Evolutionary conservation across 257 asterid genomes (phyloP), one percentile per base, ranked within the genome.

Genomic region (Solanum tarijense): DNA sequence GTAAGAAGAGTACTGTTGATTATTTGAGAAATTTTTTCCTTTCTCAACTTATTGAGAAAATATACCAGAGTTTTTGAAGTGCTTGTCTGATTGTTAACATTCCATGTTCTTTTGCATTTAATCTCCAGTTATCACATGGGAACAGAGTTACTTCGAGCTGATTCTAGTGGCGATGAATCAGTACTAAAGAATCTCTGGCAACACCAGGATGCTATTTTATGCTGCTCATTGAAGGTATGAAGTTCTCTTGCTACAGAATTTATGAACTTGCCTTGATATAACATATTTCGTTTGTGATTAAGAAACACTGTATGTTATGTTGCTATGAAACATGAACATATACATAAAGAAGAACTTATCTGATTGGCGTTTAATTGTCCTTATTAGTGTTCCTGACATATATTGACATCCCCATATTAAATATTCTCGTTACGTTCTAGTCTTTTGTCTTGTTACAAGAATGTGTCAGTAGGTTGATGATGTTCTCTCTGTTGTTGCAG

Each of bases 191-290:
- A 96, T 60, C 98, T 98, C 62, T 98, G 99, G 99, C 98, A 94
- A 38, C 99, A 98, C 88, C 98, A 94, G 75, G 99, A 98, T 78
- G 98, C 99, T 83, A 92, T 98, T 35, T 89, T 98, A 69, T 98
- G 99, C 92, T 98, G 99, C 95, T 96, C 99, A 2, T 84, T 96
- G 90, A 95, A 96, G 99, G 99, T 97, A 90, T 32, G n/a, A 69
- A 55, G 43, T 48, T 69, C n/a, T 46, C 86, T 36, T 38, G 48
- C 9, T 36, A 25, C 41, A 7, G n/a, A 14, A 38, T 71, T 46
- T n/a, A 39, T 18, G 72, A 21, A 41, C 71, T 66, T 5, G 8
- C n/a, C 9, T 43, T 13, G 78, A 72, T 3, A 73, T 4, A 20
- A 20, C 83, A 27, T 52, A 12, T 23, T 86, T 31, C 20, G 4